Base-by-base conservation (phyloP, 306 rosid species). In the Quercus glauca region DNA sequence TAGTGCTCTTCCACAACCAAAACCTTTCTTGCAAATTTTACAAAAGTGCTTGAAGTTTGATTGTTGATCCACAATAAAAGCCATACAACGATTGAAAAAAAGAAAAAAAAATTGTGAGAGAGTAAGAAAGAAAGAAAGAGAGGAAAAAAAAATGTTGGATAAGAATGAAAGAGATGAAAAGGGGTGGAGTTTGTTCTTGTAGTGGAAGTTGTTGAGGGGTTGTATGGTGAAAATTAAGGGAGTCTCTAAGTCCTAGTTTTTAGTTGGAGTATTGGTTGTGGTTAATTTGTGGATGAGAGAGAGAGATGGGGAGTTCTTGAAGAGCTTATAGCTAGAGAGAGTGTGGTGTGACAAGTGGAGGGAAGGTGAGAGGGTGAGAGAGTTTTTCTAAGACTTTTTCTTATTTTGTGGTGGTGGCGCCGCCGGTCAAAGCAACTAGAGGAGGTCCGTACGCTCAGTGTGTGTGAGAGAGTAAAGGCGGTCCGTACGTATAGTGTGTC, bases 1-100 rank as follows among this genome's bases (percentile, higher is more conserved):
- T 0, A 95, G 57, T 23, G 99, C 99, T 85, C 99, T 85, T 19
- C 99, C 99, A 71, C 98, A 88, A 1, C 87, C 96, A 72, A 95
- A 95, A 0, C 99, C 98, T 80, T 90, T 95, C 76, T 93, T 93
- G 89, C 99, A 95, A 43, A 93, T 93, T 81, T 94, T 90, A 80
- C 98, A 95, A 19, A 95, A 89, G 78, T 95, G 92, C 79, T 95
- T 95, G 76, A 91, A 90, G 90, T 79, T 88, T 63, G 92, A 57
- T 83, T 87, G 86, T 73, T 82, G 88, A 78, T 88, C 94, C 63
- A 87, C 87, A 78, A 87, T 80, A 81, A 91, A 73, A 78, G 97
- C 97, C 97, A 95, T 92, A 68, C 81, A 87, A 65, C 70, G 10
- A 4, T 0, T 20, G 37, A 41, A 1, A 23, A 12, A 28, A 29